Conservation (phyloP, 768 basidiomycete species). For the Amanita molliuscula region DNA sequence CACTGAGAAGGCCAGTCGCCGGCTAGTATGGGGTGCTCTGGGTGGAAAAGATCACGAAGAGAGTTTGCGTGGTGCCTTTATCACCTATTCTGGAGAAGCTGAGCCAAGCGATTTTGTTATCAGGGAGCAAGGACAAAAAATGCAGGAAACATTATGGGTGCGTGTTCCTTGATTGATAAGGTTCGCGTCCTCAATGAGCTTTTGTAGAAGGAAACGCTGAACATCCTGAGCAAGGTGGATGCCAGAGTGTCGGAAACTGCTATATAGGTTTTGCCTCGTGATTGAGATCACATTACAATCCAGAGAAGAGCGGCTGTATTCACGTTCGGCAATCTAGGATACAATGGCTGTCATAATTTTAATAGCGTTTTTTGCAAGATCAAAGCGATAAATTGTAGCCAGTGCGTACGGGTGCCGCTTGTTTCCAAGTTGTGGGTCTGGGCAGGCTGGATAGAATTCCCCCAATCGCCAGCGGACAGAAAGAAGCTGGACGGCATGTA, state of each 20-base stretch:
- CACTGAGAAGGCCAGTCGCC: slow-evolving; percentile 25
- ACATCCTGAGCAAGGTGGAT: slow-evolving; percentile 5
- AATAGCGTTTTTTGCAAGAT: too few relatives aligned
- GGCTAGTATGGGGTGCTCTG: slow-evolving; percentile 24
- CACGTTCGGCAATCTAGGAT: too few relatives aligned
- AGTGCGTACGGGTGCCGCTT: too few relatives aligned
- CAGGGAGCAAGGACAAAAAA: slow-evolving; percentile 18
- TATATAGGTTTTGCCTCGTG: background rate
- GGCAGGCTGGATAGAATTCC: too few relatives aligned
- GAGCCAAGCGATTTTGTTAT: slow-evolving; percentile 26
- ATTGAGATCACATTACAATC: too few relatives aligned
- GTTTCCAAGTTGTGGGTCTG: too few relatives aligned
- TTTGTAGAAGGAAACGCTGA: slow-evolving; percentile 1
- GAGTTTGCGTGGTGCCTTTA: slow-evolving; percentile 21
- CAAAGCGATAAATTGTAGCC: too few relatives aligned
- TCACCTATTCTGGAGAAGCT: slow-evolving; percentile 12
- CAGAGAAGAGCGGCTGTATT: too few relatives aligned
- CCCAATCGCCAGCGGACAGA: too few relatives aligned
- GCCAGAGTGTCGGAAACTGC: background rate
- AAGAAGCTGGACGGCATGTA: too few relatives aligned
- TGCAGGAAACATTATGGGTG: slow-evolving; percentile 26
- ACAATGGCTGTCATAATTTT: too few relatives aligned
- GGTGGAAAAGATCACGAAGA: slow-evolving; percentile 15
- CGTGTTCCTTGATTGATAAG: slow-evolving; percentile 2
- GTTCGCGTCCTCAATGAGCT: background rate